phyloP scores from a whole-genome alignment of 495 filamentous ascomycete genomes.

The Umbilicaria muhlenbergii region DNA sequence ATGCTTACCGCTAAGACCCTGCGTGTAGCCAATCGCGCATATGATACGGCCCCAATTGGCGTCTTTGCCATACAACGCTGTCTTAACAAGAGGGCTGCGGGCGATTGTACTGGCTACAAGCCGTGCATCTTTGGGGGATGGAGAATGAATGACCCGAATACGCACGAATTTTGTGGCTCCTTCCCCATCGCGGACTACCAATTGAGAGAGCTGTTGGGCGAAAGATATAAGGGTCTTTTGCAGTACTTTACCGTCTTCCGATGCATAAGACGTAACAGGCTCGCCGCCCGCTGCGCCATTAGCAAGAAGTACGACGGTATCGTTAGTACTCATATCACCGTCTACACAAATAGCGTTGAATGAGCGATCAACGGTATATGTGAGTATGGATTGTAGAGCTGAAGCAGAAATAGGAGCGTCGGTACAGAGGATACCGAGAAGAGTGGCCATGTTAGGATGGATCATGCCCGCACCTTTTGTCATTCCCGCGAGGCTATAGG shows the following conservation, averaged over 20 bases:
- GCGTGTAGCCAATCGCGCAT: conserved; percentile 85
- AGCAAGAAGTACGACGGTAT: conserved; percentile 84
- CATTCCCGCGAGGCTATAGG: conserved; percentile 83
- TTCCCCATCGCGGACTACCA: conserved; percentile 92
- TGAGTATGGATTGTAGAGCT: conserved; percentile 56
- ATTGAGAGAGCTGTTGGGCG: conserved; percentile 70
- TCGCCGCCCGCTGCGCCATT: conserved; percentile 87
- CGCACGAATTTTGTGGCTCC: conserved; percentile 98
- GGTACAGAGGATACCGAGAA: conserved; percentile 86
- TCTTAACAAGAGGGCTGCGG: conserved; percentile 91
- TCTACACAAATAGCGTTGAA: conserved; percentile 98
- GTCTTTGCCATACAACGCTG: conserved; percentile 88
- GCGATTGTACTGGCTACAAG: conserved; percentile 78
- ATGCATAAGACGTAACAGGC: conserved; percentile 32
- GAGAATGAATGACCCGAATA: conserved; percentile 62
- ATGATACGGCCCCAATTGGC: conserved; percentile 98
- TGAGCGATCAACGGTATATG: conserved; percentile 59
- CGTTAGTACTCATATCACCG: conserved; percentile 94
- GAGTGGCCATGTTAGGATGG: conserved; percentile 96
- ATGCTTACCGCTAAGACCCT: conserved; percentile 39
- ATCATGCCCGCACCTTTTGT: conserved; percentile 99
- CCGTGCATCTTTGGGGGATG: conserved; percentile 47
- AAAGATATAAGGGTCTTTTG: conserved; percentile 59
- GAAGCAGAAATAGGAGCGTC: conserved; percentile 66
- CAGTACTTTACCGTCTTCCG: conserved; percentile 56